Base-by-base conservation (phyloP, 1,139 yeast genomes). In the Blastobotrys persicus region DNA sequence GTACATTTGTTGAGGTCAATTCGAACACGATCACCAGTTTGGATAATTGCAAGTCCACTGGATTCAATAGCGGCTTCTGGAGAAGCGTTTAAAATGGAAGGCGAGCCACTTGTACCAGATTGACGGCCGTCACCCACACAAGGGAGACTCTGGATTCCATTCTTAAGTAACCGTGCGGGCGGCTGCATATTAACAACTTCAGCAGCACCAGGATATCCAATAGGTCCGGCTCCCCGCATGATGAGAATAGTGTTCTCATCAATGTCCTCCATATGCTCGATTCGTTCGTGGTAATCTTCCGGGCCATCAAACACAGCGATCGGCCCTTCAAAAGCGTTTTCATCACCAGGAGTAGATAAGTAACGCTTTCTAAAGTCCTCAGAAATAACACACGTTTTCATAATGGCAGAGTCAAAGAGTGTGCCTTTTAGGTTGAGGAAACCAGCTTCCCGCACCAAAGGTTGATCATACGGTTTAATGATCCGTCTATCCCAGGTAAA, bases 351-450 rank as follows among this genome's bases (percentile, higher is more conserved):
- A 31, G 54, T 52, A 26, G 46, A 38, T 35, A 57, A 37, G 34
- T 54, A 57, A 13, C 60, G 47, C 18, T 48, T 42, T 11, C 51
- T 32, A 47, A 57, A 55, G 14, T 55, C 59, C 2, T 50, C 49
- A 4, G 58, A 53, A 37, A 60, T 59, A 5, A 59, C 64, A 23
- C 60, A 58, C 2, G 64, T 60, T 47, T 60, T 60, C 63, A 60
- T 60, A 23, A 60, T 60, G 2, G 54, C 59, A 14, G 58, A 55
- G 42, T 55, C 58, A 42, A 55, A 55, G 14, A 55, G 46, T 9
- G 54, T 49, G 7, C 61, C 61, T 46, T 55, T 52, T n/a, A 58
- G 55, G 45, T 58, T 57, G 32, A 58, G 44, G 47, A 58, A 58
- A 13, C 61, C 61, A n/a, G 59, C 58, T 13, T 47, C 19, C 12